Evolutionary conservation across 345 rosid genomes (phyloP), one percentile per base, ranked within the genome.

Genomic region (Eucalyptus lansdowneana): DNA sequence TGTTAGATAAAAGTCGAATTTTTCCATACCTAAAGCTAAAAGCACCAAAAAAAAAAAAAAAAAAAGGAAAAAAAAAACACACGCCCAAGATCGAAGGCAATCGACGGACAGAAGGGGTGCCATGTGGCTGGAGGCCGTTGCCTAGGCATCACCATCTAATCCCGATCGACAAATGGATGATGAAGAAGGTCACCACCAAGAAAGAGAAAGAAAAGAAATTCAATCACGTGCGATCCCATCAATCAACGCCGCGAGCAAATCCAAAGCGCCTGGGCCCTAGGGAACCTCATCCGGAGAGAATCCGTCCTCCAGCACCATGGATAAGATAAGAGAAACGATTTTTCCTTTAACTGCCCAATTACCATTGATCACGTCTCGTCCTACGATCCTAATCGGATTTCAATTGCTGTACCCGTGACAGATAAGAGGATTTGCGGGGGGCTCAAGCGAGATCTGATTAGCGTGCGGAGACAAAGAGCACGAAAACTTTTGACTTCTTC

Each of bases 241-340:
- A 76, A 76, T 76, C 83, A 42, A 76, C 29, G 11, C 27, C 27
- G 12, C 47, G 7, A 21, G 85, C 85, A 21, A 72, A 40, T 76
- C 47, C 85, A 76, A 76, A 76, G 85, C 47, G 8, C 85, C 85
- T 76, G 85, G 85, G 85, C 85, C 85, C 83, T 11, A 1, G 19
- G 45, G 86, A 86, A 87, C 76, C 89, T 85, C 65, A 91, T 91
- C 92, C 90, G 45, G 86, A 87, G 58, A 19, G 92, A 91, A 91
- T 91, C 90, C 90, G 54, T 44, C 86, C 8, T 11, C 85, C 25
- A 3, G 45, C 85, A 40, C 85, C 37, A 56, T 34, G 87, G 92
- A 89, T 91, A 91, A 91, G 90, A 88, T 69, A 88, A 31, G 54
- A 44, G 88, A 29, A 42, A 42, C 42, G 50, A 53, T 44, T 58